These are phyloP conservation scores for Trichoderma orchidacearum DNA, from an alignment of 495 filamentous ascomycete species.

Conservation along the genomic window DNA sequence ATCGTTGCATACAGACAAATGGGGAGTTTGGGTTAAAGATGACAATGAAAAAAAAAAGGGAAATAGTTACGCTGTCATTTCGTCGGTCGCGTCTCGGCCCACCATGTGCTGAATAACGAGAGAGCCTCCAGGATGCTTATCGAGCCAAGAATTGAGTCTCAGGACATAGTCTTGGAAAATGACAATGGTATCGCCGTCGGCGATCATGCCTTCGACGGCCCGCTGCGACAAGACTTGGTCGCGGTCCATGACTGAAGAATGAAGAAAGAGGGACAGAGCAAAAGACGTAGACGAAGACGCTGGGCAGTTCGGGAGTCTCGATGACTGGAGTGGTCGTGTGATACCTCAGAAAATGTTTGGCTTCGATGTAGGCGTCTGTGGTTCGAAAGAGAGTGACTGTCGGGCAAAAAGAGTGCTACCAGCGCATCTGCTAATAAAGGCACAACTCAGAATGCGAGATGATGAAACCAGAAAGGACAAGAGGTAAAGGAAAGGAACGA, in stretches of 20 bases:
- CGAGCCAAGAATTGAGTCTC: conserved; percentile 27
- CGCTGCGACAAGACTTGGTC: conserved; percentile 6
- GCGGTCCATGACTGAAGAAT: neutral
- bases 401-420: too few species aligned
- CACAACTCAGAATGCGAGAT: too few species aligned
- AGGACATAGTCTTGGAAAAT: conserved; percentile 30
- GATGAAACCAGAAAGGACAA: too few species aligned
- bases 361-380: too few species aligned
- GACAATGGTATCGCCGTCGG: conserved; percentile 28
- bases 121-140: conserved; percentile 30
- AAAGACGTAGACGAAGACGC: too few species aligned
- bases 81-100: conserved; percentile 36
- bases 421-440: too few species aligned
- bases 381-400: too few species aligned
- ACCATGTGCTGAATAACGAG: conserved; percentile 35
- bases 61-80: conserved; percentile 27
- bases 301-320: too few species aligned
- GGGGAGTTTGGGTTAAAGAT: neutral
- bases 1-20: neutral
- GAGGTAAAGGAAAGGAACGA: too few species aligned
- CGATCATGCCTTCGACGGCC: conserved; percentile 25
- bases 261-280: too few species aligned
- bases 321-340: too few species aligned
- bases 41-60: neutral
- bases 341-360: too few species aligned